Percentiles rank a stretch among this genome's conserved stretches.
phyloP scores from a whole-genome alignment of 129 eudicot genomes.

The sunflower (Helianthus annuus) region DNA sequence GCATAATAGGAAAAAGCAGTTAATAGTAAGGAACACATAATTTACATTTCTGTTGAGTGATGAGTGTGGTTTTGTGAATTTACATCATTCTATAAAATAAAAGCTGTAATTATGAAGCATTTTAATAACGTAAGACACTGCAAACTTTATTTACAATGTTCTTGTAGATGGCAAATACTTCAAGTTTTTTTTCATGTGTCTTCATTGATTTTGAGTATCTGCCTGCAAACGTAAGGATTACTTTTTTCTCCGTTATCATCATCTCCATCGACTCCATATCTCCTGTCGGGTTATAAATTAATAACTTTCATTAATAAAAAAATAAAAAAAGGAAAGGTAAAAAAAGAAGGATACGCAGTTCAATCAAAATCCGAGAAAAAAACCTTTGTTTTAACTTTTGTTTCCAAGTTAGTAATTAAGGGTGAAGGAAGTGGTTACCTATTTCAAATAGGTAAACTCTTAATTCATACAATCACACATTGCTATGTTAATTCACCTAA shows the following conservation, averaged over 20 bases:
- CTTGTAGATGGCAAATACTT: conserved; percentile 15
- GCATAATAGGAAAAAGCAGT: neutral
- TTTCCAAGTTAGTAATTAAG: too few relatives aligned
- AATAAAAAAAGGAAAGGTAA: neutral
- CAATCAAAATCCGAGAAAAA: too few relatives aligned
- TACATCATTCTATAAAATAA: conserved; percentile 20
- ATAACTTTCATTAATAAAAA: neutral
- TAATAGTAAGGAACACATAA: neutral
- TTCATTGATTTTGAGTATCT: conserved; percentile 14
- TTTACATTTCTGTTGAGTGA: neutral
- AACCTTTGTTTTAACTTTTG: too few relatives aligned
- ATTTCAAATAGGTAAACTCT: too few relatives aligned
- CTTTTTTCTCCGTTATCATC: conserved; percentile 24
- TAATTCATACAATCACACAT: too few relatives aligned
- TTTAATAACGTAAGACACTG: conserved; percentile 9
- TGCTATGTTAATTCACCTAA: too few relatives aligned
- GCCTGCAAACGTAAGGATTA: conserved; percentile 12
- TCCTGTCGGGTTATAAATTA: conserved; percentile 5
- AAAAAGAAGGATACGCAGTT: neutral
- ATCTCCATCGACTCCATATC: conserved; percentile 39
- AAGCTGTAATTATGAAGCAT: neutral
- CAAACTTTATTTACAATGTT: conserved; percentile 17
- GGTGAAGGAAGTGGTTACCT: too few relatives aligned
- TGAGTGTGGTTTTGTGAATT: conserved; percentile 17
- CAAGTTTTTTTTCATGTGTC: neutral